A percentile compares a stretch with the other conserved stretches of the same genome.
Conservation (phyloP, 1,284 basidiomycete genomes). For the Ceratorhiza oryzae-sativae region DNA sequence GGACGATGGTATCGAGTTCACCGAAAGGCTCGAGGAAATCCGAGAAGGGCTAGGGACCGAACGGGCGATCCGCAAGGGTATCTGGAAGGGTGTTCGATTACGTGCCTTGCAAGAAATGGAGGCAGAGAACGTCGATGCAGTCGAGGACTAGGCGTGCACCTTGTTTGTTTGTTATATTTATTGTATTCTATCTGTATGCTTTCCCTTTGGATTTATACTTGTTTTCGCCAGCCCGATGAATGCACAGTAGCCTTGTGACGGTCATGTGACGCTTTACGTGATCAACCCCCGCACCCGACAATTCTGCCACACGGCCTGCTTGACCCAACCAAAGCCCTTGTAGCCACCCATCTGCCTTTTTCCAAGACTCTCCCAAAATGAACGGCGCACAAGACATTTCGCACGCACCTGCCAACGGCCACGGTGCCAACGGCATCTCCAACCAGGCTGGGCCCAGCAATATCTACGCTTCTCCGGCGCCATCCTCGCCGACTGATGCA, state of each 20-base stretch:
- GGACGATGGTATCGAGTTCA: conserved; percentile 81
- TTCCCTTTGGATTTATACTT: conserved; percentile 5
- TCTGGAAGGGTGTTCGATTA: conserved; percentile 77
- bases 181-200: conserved; percentile 33
- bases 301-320: conserved; percentile 26
- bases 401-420: conserved; percentile 27
- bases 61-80: conserved; percentile 67
- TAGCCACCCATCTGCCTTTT: conserved; percentile 29
- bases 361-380: background rate
- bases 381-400: conserved; percentile 32
- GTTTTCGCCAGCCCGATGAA: conserved; percentile 18
- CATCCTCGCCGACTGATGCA: conserved; percentile 37
- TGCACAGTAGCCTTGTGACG: conserved; percentile 31
- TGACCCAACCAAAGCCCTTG: conserved; percentile 28
- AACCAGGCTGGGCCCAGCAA: conserved; percentile 38
- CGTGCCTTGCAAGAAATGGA: conserved; percentile 75
- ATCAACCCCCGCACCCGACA: conserved; percentile 39
- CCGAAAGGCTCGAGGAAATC: conserved; percentile 78
- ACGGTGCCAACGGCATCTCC: conserved; percentile 30
- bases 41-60: conserved; percentile 75
- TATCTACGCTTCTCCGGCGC: conserved; percentile 38
- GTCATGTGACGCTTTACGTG: conserved; percentile 37
- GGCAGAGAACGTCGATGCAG: conserved; percentile 49
- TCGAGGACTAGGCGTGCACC: conserved; percentile 20
- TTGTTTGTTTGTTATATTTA: conserved; percentile 24